Percentiles rank a stretch among this genome's conserved stretches.
Evolutionary conservation across 208 protist species (phyloP).

Genomic region (Leishmania arabica): DNA sequence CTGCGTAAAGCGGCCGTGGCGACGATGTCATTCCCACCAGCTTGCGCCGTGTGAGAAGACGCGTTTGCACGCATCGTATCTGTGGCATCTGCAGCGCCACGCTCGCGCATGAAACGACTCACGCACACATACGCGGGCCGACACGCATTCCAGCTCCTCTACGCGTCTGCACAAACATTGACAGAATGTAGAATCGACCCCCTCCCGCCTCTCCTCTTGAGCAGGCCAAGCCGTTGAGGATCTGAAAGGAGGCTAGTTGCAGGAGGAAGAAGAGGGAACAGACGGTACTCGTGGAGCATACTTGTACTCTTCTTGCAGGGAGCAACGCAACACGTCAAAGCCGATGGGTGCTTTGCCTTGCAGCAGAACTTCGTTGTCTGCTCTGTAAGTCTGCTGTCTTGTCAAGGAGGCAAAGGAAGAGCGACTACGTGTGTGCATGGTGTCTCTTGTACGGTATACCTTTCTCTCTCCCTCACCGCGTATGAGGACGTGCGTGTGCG

Average conservation of each 20-base stretch:
- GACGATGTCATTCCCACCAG: background rate
- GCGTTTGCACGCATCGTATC: background rate
- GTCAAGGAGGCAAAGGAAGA: background rate
- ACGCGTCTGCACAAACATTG: background rate
- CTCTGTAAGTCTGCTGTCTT: background rate
- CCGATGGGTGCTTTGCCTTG: no score
- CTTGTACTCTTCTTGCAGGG: background rate
- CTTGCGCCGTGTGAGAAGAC: background rate
- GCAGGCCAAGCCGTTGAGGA: background rate
- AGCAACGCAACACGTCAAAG: background rate
- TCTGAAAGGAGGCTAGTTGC: background rate
- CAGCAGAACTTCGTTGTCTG: background rate
- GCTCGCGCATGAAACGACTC: background rate
- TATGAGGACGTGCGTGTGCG: background rate
- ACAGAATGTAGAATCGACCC: background rate
- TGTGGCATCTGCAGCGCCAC: background rate
- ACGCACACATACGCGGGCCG: background rate
- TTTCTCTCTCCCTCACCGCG: background rate
- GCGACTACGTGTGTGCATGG: background rate
- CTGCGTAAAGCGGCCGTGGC: constrained; percentile 18
- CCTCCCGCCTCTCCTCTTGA: background rate
- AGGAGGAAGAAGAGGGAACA: background rate
- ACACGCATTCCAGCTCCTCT: background rate
- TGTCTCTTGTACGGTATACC: background rate
- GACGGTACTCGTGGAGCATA: background rate